Percentiles rank a stretch among this genome's conserved stretches.
These are phyloP conservation scores for Trametes maxima DNA, from an alignment of 768 basidiomycete species.

Conservation along the genomic window DNA sequence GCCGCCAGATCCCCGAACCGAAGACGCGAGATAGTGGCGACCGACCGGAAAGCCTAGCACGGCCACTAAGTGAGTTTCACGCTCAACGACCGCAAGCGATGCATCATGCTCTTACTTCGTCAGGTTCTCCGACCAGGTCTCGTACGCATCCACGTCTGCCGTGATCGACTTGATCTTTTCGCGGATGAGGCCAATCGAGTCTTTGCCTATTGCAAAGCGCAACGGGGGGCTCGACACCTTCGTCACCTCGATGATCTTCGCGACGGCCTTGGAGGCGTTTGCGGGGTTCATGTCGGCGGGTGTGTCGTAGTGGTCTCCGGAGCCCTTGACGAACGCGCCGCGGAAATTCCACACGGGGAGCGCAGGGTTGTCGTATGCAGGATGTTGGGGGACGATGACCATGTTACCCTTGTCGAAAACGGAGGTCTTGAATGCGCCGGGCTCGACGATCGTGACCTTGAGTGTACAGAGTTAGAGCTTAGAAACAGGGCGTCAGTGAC, in stretches of 20 bases:
- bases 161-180: constrained; percentile 6
- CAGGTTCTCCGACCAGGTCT: constrained; percentile 19
- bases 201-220: constrained; percentile 24
- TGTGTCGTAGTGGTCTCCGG: neutral
- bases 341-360: neutral
- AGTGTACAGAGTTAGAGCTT: neutral
- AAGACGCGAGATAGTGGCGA: too few relatives aligned
- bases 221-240: constrained; percentile 25
- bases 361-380: constrained; percentile 22
- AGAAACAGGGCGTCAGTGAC: neutral
- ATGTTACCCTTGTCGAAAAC: neutral
- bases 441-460: constrained; percentile 27
- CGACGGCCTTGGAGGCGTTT: constrained; percentile 26
- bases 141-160: constrained; percentile 19
- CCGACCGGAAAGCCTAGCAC: too few relatives aligned
- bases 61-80: too few relatives aligned
- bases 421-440: constrained; percentile 25
- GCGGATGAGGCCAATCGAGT: constrained; percentile 6
- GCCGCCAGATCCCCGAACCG: too few relatives aligned
- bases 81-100: too few relatives aligned
- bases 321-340: neutral
- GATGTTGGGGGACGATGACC: constrained; percentile 7
- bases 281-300: neutral
- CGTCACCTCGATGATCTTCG: constrained; percentile 24
- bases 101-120: too few relatives aligned